Conservation (phyloP, 768 basidiomycete genomes). For the Boletus eberwhitei region DNA sequence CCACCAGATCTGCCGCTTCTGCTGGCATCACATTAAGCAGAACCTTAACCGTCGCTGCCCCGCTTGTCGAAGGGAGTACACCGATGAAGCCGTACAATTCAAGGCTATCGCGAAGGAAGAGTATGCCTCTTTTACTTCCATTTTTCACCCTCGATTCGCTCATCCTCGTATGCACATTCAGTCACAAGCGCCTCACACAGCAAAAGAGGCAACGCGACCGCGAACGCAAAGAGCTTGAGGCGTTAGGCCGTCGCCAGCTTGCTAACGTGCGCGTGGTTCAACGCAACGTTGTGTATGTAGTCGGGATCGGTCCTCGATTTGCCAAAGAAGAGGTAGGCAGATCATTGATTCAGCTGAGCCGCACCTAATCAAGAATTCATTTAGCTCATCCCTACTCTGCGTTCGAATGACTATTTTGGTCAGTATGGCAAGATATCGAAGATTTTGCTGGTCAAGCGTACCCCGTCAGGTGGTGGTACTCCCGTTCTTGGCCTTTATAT, state of each 20-base stretch:
- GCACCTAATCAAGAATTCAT: constrained; percentile 1
- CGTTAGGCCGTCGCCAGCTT: constrained; percentile 77
- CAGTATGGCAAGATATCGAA: constrained; percentile 98
- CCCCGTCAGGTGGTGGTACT: constrained; percentile 64
- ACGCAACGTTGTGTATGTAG: constrained; percentile 92
- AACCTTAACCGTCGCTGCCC: constrained; percentile 96
- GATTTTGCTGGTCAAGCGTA: constrained; percentile 89
- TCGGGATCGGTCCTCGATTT: constrained; percentile 90
- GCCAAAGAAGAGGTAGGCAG: constrained; percentile 89
- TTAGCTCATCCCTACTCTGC: constrained; percentile 86
- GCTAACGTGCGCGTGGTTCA: constrained; percentile 96
- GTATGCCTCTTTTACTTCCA: constrained; percentile 48
- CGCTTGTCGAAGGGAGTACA: constrained; percentile 90
- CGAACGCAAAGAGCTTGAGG: constrained; percentile 91
- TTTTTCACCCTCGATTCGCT: constrained; percentile 7
- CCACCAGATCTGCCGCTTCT: constrained; percentile 94
- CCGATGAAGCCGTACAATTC: constrained; percentile 91
- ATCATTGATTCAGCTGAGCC: neutral
- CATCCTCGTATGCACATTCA: constrained; percentile 32
- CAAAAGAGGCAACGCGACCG: constrained; percentile 95
- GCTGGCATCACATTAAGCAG: constrained; percentile 97
- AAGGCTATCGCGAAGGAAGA: constrained; percentile 94
- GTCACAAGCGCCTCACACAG: constrained; percentile 91
- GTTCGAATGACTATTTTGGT: constrained; percentile 95
- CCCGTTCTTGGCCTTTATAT: constrained; percentile 93